Conservation (phyloP, 75 land plant species). For the Gnetum montanum region DNA sequence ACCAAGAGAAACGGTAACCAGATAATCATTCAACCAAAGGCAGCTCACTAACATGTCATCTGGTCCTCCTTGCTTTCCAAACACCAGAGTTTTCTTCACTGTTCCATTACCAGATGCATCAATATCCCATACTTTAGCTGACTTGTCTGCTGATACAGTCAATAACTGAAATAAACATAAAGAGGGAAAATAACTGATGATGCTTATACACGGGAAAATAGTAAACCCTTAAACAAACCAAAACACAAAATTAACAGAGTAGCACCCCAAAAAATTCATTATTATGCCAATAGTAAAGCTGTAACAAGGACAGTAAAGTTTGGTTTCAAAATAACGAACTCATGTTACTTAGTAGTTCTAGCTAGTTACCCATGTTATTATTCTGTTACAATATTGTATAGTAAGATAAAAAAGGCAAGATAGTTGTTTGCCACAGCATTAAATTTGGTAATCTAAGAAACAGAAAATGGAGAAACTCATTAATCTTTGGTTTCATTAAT, state of each 20-base stretch:
- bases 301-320: no score
- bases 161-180: slow-evolving; percentile 24
- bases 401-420: no score
- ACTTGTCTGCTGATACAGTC: slow-evolving; percentile 95
- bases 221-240: not conserved
- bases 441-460: no score
- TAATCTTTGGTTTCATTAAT: no score
- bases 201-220: not conserved
- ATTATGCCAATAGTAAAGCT: no score
- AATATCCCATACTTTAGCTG: slow-evolving; percentile 96
- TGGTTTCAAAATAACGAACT: no score
- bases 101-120: slow-evolving; percentile 64
- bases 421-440: no score
- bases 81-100: slow-evolving; percentile 51
- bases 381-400: no score
- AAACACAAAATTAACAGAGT: not conserved
- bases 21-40: slow-evolving; percentile 80
- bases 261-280: no score
- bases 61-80: slow-evolving; percentile 58
- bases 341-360: no score
- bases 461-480: no score
- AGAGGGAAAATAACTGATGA: not conserved
- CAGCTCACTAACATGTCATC: slow-evolving; percentile 97
- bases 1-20: slow-evolving; percentile 83
- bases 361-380: no score